Conservation (phyloP, 2,329 filamentous ascomycete species). For the Fusarium vanettenii region DNA sequence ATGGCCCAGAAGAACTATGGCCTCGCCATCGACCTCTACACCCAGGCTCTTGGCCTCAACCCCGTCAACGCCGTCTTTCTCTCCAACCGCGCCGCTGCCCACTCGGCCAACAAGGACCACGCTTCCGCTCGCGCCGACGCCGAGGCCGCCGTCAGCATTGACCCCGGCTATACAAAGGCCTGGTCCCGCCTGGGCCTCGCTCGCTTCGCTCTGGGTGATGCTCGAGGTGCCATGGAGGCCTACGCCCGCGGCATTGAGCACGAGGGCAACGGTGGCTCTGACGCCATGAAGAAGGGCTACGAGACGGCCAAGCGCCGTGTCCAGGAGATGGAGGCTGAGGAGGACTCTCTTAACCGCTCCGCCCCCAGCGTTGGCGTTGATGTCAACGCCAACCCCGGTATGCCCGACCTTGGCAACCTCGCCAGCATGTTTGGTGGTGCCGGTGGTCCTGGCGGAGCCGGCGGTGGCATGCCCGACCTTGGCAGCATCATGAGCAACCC, state of each 20-base stretch:
- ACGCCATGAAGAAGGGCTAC: conserved; percentile 96
- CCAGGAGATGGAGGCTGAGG: conserved; percentile 76
- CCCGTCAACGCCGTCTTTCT: conserved; percentile 96
- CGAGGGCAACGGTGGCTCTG: conserved; percentile 92
- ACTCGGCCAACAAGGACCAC: conserved; percentile 87
- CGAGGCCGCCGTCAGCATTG: conserved; percentile 87
- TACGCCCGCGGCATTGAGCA: conserved; percentile 93
- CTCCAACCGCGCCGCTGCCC: conserved; percentile 94
- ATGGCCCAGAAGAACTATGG: conserved; percentile 95
- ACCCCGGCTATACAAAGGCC: conserved; percentile 95
- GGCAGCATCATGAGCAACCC: conserved; percentile 93
- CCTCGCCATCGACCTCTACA: conserved; percentile 86
- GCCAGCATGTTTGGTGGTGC: conserved; percentile 78
- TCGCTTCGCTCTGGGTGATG: conserved; percentile 90
- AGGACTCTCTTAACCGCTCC: conserved; percentile 54
- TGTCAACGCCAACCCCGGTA: conserved; percentile 58
- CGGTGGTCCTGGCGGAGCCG: conserved; percentile 66
- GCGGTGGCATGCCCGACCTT: conserved; percentile 88
- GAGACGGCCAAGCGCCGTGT: conserved; percentile 92
- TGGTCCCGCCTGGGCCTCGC: conserved; percentile 95
- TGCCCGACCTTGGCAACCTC: conserved; percentile 77
- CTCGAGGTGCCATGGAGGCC: conserved; percentile 92
- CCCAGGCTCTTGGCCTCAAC: conserved; percentile 82
- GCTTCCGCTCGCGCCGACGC: conserved; percentile 86
- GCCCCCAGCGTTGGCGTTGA: conserved; percentile 64